Evolutionary conservation across 2,329 filamentous ascomycete species (phyloP).

Genomic region (Aureobasidium sp.): DNA sequence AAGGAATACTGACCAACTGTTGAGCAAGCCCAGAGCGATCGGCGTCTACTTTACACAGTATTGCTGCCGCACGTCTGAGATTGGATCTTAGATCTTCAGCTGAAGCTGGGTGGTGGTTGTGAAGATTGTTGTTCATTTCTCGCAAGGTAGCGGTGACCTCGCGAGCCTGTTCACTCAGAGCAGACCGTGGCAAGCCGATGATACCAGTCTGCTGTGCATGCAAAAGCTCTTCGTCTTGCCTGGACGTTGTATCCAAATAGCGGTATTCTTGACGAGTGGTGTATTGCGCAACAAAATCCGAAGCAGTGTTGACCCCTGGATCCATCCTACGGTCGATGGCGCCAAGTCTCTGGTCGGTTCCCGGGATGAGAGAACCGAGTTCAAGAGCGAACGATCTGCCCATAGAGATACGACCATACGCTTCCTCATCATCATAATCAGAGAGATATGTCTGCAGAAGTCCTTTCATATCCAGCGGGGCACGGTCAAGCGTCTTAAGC

Average conservation of each 20-base stretch:
- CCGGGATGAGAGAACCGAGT: conserved; percentile 78
- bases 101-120: conserved; percentile 60
- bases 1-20: conserved; percentile 86
- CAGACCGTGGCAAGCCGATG: not conserved
- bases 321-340: conserved; percentile 70
- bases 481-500: conserved; percentile 67
- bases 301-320: conserved; percentile 77
- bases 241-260: conserved; percentile 67
- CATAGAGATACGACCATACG: conserved; percentile 84
- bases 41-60: conserved; percentile 69
- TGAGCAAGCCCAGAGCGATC: conserved; percentile 74
- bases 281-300: conserved; percentile 94
- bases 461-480: conserved; percentile 89
- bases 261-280: conserved; percentile 94
- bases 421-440: conserved; percentile 78
- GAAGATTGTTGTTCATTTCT: conserved; percentile 63
- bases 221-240: conserved; percentile 54
- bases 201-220: not conserved
- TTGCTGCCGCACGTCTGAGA: conserved; percentile 72
- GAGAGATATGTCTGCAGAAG: conserved; percentile 93
- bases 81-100: conserved; percentile 71
- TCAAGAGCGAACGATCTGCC: conserved; percentile 91
- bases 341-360: conserved; percentile 74
- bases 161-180: conserved; percentile 25
- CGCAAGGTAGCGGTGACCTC: conserved; percentile 54